Evolutionary conservation across 495 filamentous ascomycete species (phyloP), one percentile per base, ranked within the genome.

Genomic region (Amphirosellinia nigrospora): DNA sequence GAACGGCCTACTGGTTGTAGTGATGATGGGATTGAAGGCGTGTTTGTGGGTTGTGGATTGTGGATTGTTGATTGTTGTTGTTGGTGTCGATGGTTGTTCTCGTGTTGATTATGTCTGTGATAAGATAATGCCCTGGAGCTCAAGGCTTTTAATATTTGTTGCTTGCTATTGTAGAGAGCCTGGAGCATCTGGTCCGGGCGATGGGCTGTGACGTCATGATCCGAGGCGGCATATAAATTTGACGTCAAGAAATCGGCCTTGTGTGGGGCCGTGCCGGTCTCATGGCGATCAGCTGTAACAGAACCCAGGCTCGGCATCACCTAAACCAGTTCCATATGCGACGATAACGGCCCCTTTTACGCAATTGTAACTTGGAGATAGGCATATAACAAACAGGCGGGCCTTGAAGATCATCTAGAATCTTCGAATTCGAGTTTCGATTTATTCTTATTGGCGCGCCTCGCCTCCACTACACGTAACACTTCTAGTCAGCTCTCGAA

Each of bases 161-260:
- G 13, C 11, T 62, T 50, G 55, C 30, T 52, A 21, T 62, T 46
- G 6, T 32, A 16, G n/a, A 30, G 34, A 21, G 19, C 11, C 34
- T 67, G 69, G 52, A 71, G 74, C 71, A 67, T 32, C 71, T 71
- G 64, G 19, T 36, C 34, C 28, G 58, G 58, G n/a, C 48, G 3
- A 21, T 48, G 11, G 36, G 19, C 28, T 3, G 50, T 68, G 59
- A 64, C 60, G 52, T 73, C 60, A 68, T 28, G 46, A n/a, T 38
- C 48, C 21, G 55, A 60, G 38, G 48, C 28, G 21, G 48, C 28
- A 15, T 38, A 48, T 16, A 38, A 36, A 30, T 2, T 34, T 69
- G 66, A 69, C 66, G 66, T 69, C 66, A 69, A 69, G 5, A 56
- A 28, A 11, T 19, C 43, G n/a, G 46, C 46, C 34, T 41, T 15